Percentiles rank a stretch among this genome's conserved stretches.
These are phyloP conservation scores for Coemansia sp. DNA, from an alignment of 192 early-diverging fungal genomes.

Conservation along the genomic window DNA sequence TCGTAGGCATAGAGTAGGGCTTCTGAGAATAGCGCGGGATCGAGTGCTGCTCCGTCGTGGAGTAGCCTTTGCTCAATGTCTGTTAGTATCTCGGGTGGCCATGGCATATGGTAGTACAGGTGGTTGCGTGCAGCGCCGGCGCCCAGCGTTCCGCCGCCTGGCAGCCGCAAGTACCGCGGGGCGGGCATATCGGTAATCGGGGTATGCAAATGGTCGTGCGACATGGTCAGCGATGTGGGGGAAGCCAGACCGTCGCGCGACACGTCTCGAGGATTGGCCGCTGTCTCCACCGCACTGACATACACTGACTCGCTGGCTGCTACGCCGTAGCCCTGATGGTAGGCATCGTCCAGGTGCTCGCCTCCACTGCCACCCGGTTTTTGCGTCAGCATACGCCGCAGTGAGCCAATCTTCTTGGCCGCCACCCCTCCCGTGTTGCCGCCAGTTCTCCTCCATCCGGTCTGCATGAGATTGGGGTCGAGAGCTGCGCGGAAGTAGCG, in stretches of 20 bases:
- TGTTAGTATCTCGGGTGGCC: constrained; percentile 57
- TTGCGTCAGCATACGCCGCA: constrained; percentile 55
- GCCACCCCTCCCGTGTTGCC: too few relatives aligned
- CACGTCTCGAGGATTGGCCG: not conserved
- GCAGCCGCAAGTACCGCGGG: constrained; percentile 11
- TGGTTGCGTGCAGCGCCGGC: constrained; percentile 30
- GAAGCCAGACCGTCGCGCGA: constrained; percentile 35
- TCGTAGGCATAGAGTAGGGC: constrained; percentile 54
- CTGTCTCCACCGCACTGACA: constrained; percentile 10
- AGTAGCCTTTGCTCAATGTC: constrained; percentile 53
- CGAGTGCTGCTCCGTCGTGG: constrained; percentile 49
- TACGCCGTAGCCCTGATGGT: constrained; percentile 57
- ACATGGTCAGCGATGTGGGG: constrained; percentile 44
- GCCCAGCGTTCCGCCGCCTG: constrained; percentile 27
- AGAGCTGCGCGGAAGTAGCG: constrained; percentile 56
- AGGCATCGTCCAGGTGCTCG: constrained; percentile 39
- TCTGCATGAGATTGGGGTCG: constrained; percentile 47
- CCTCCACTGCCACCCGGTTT: too few relatives aligned
- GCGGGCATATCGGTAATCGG: constrained; percentile 30
- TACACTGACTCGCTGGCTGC: constrained; percentile 37
- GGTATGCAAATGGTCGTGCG: constrained; percentile 41
- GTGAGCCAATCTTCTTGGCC: constrained; percentile 45
- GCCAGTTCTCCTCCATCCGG: too few relatives aligned
- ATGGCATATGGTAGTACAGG: constrained; percentile 56
- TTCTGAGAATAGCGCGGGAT: constrained; percentile 40